Percentiles rank a stretch among this genome's conserved stretches.
Conservation (phyloP, 1,284 basidiomycete species). For the Boletus nobilissimus region DNA sequence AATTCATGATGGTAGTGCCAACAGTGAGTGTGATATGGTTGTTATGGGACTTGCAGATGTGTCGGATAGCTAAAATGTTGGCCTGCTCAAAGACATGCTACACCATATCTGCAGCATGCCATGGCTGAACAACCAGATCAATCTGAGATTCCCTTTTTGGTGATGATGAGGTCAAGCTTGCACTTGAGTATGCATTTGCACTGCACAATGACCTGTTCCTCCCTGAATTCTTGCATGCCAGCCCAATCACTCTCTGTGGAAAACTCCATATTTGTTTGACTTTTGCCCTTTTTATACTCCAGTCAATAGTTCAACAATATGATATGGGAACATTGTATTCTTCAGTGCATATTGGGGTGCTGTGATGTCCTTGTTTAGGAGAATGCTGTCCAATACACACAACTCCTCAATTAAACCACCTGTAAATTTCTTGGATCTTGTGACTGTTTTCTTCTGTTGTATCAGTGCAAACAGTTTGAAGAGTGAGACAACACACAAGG, state of each 20-base stretch:
- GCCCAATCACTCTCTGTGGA: constrained; percentile 95
- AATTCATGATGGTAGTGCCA: constrained; percentile 97
- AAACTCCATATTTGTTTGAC: constrained; percentile 99
- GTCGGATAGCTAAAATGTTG: constrained; percentile 91
- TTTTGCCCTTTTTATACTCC: constrained; percentile 99
- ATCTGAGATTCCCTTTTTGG: constrained; percentile 98
- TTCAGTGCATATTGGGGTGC: constrained; percentile 94
- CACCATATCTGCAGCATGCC: constrained; percentile 76
- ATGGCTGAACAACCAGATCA: constrained; percentile 35
- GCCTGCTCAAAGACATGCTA: constrained; percentile 93
- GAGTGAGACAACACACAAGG: constrained; percentile 95
- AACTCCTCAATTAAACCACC: constrained; percentile 95
- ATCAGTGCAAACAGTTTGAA: constrained; percentile 86
- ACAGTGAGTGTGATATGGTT: constrained; percentile 97
- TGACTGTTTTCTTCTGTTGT: constrained; percentile 68
- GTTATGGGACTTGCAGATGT: constrained; percentile 98
- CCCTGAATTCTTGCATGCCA: constrained; percentile 93
- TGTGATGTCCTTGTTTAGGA: constrained; percentile 99
- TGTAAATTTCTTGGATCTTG: constrained; percentile 94
- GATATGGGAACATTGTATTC: constrained; percentile 92
- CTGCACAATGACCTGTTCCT: constrained; percentile 94
- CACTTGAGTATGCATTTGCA: constrained; percentile 91
- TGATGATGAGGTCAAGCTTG: constrained; percentile 95
- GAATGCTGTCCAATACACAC: constrained; percentile 78
- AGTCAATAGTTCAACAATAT: constrained; percentile 94